Evolutionary conservation across 2,329 filamentous ascomycete species (phyloP), one percentile per base, ranked within the genome.

Genomic region (Diaporthe vaccinii): DNA sequence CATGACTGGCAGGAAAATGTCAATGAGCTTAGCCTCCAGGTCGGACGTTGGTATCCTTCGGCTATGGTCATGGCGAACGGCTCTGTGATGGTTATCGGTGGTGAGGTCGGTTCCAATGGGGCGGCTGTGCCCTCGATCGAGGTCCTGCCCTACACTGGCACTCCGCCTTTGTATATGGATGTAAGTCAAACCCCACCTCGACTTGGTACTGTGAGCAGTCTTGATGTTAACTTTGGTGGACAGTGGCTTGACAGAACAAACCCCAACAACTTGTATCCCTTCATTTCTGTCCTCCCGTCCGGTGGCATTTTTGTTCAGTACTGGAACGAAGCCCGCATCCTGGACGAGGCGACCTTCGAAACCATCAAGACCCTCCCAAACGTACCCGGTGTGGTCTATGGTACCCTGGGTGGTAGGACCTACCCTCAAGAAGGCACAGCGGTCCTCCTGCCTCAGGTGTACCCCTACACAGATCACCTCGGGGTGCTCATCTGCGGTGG

Each of bases 261-360:
- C 78, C 89, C 89, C 2, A 86, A 89, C 83, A 91, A 91, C 79
- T 82, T 91, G n/a, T 91, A 92, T 76, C 90, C 90, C 0, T 91
- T 87, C 83, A 78, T 90, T 15, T 83, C 83, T 17, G 86, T 91
- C 36, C 80, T 91, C 4, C 89, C 89, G 12, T 84, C 84, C 14
- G 89, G 89, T 28, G 86, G 86, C 31, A 89, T 91, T 79, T 88
- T 91, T 74, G 86, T 90, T n/a, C 85, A 85, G 12, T 90, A 90
- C 82, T 91, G 88, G 80, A 91, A 92, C 79, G 87, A 91, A 80
- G 90, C 89, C 9, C 84, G 89, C 14, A 86, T 91, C 76, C 83
- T 91, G 20, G 85, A 90, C 73, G 87, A 88, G 74, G 81, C 78
- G 34, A 89, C 87, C 65, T 86, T 91, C 70, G 83, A 84, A 39